Conservation (phyloP, 257 asterid species). For the Solanum piurae region DNA sequence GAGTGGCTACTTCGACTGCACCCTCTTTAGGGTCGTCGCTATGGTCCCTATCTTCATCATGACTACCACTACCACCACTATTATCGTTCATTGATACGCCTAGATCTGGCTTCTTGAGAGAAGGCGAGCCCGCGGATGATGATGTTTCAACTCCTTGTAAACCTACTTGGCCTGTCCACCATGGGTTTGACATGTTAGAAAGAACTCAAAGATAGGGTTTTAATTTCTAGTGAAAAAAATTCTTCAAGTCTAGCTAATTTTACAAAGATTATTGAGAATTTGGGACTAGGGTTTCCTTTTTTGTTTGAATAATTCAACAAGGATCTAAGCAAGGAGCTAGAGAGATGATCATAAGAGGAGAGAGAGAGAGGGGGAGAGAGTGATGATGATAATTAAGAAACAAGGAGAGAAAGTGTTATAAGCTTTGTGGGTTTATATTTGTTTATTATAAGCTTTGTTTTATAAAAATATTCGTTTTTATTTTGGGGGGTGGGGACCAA, state of each 20-base stretch:
- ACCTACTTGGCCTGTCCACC: slow-evolving; percentile 61
- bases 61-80: slow-evolving; percentile 13
- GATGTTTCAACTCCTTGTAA: slow-evolving; percentile 32
- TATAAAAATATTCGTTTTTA: not conserved
- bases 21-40: slow-evolving; percentile 49
- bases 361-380: not conserved
- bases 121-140: slow-evolving; percentile 18
- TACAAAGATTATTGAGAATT: not conserved
- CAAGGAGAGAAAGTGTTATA: not conserved
- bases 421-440: not conserved
- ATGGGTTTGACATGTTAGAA: slow-evolving; percentile 39
- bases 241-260: not conserved
- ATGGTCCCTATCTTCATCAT: slow-evolving; percentile 25
- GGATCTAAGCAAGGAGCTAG: slow-evolving; percentile 1
- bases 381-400: not conserved
- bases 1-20: slow-evolving; percentile 31
- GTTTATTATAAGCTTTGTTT: not conserved
- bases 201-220: not conserved
- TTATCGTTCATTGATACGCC: slow-evolving; percentile 32
- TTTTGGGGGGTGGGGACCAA: not conserved
- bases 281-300: not conserved
- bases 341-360: not conserved
- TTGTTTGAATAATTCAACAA: slow-evolving; percentile 11
- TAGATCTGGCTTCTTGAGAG: slow-evolving; percentile 41
- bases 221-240: not conserved